Evolutionary conservation across 257 asterid species (phyloP).

Genomic region (Scutellaria baicalensis): DNA sequence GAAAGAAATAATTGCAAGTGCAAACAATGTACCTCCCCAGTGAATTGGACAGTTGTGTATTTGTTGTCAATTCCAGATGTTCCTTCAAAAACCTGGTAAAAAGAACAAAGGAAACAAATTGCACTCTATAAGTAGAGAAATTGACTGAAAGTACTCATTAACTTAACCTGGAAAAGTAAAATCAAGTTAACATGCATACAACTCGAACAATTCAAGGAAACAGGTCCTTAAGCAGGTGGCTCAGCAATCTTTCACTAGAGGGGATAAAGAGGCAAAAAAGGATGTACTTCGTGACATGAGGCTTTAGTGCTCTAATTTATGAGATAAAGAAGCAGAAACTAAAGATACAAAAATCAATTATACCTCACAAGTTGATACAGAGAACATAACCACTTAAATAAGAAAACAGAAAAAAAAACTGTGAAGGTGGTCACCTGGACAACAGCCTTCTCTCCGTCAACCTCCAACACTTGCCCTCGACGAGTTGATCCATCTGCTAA

Average conservation of each 20-base stretch:
- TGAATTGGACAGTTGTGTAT: conserved; percentile 91
- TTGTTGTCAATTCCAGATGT: conserved; percentile 92
- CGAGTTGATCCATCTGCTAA: conserved; percentile 91
- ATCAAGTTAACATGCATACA: neutral
- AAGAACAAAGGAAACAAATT: neutral
- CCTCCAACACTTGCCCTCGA: conserved; percentile 96
- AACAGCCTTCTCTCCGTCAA: conserved; percentile 97
- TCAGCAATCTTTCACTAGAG: neutral
- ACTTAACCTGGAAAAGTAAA: neutral
- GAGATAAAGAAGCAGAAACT: neutral
- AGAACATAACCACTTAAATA: conserved; percentile 1
- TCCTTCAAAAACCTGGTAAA: conserved; percentile 79
- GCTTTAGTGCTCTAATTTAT: neutral
- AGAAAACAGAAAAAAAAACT: neutral
- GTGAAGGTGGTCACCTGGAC: conserved; percentile 59
- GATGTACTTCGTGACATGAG: neutral
- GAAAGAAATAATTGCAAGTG: neutral
- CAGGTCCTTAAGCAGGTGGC: neutral
- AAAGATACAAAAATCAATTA: neutral
- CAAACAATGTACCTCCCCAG: conserved; percentile 69
- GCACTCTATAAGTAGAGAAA: neutral
- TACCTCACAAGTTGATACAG: neutral
- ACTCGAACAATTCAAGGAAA: conserved; percentile 10
- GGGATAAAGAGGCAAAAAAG: neutral
- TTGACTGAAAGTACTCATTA: neutral